Conservation (phyloP, 164 flowering plant genomes). For the Tinospora cordifolia region DNA sequence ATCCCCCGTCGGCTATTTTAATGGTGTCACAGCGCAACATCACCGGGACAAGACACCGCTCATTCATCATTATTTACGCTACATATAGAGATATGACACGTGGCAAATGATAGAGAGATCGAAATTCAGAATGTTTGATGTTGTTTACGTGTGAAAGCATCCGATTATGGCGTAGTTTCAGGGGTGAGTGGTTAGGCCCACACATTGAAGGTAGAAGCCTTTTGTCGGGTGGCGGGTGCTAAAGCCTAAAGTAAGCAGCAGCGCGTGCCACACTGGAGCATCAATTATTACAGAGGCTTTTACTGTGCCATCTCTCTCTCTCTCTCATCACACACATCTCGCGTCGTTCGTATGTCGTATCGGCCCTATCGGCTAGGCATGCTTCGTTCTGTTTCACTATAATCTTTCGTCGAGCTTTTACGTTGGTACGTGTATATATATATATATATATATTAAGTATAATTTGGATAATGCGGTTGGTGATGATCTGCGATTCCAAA, state of each 20-base stretch:
- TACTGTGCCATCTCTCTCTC: not conserved
- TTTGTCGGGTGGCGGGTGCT: conserved; percentile 1
- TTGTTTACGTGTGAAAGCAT: not conserved
- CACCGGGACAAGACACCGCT: too few species aligned
- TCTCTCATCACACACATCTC: too few species aligned
- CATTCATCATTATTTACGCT: too few species aligned
- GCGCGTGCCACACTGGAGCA: not conserved
- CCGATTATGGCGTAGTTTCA: not conserved
- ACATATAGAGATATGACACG: not conserved
- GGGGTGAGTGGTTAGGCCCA: not conserved
- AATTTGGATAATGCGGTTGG: too few species aligned
- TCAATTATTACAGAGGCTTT: not conserved
- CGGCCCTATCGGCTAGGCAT: not conserved
- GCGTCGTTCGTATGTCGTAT: not conserved
- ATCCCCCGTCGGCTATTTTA: too few species aligned
- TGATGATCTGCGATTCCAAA: too few species aligned
- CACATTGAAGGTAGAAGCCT: not conserved
- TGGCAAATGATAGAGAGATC: not conserved
- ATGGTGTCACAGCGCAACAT: too few species aligned
- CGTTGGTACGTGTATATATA: too few species aligned
- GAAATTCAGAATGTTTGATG: not conserved
- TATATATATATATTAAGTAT: too few species aligned
- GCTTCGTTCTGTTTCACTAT: not conserved
- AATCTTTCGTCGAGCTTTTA: too few species aligned
- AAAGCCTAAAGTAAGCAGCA: too few species aligned